Percentiles rank a stretch among this genome's conserved stretches.
These are phyloP conservation scores for Piper betle DNA, from an alignment of 164 flowering plant genomes.

Conservation along the genomic window DNA sequence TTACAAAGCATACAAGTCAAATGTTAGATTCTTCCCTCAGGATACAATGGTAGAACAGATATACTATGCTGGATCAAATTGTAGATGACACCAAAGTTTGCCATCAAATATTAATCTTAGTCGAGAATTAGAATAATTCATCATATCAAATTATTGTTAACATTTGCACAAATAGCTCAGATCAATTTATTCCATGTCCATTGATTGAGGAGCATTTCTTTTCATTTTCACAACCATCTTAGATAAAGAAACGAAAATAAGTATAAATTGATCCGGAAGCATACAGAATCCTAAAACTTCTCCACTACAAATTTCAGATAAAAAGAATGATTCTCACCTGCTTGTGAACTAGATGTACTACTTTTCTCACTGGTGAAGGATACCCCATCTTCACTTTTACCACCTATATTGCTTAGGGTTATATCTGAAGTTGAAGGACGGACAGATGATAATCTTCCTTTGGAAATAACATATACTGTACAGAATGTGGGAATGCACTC, in stretches of 20 bases:
- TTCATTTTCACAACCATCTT: too few species aligned
- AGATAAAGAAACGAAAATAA: too few species aligned
- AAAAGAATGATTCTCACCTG: slow-evolving; percentile 14
- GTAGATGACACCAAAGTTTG: too few species aligned
- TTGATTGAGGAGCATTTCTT: too few species aligned
- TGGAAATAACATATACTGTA: slow-evolving; percentile 58
- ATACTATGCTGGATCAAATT: background rate
- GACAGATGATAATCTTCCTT: too few species aligned
- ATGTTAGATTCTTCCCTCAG: background rate
- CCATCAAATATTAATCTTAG: too few species aligned
- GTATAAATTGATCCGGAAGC: background rate
- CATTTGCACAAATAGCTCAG: too few species aligned
- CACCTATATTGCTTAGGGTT: slow-evolving; percentile 19
- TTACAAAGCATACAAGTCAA: background rate
- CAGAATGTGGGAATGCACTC: slow-evolving; percentile 48
- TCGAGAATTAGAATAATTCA: too few species aligned
- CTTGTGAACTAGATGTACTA: slow-evolving; percentile 17
- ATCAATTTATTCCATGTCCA: too few species aligned
- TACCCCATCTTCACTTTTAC: slow-evolving; percentile 22
- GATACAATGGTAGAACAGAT: background rate
- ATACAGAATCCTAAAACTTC: background rate
- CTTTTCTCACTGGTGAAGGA: background rate
- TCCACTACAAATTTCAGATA: background rate
- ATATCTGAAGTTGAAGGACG: slow-evolving; percentile 42
- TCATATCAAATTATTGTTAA: too few species aligned